Conservation (phyloP, 176 grass and related monocot species). For the Phoenix roebelenii region DNA sequence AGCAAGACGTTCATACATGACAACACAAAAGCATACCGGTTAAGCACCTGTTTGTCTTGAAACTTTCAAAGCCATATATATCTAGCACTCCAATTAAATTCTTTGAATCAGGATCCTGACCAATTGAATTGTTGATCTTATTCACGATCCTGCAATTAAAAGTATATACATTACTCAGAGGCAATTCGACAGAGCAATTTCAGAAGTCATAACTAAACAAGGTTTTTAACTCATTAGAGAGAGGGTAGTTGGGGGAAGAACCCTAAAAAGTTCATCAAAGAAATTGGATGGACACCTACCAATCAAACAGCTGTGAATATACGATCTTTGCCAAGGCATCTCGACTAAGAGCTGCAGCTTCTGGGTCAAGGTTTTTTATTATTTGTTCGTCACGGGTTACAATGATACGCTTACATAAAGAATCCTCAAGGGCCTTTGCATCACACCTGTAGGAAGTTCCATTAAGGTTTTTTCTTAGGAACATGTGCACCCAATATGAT, state of each 20-base stretch:
- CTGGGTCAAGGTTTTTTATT: conserved; percentile 65
- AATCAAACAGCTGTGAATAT: conserved; percentile 93
- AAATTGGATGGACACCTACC: conserved; percentile 35
- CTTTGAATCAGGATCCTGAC: conserved; percentile 93
- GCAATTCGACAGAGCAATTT: too few species aligned
- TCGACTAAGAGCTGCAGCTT: conserved; percentile 70
- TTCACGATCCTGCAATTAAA: conserved; percentile 72
- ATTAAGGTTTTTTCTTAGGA: too few species aligned
- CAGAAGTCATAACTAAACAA: too few species aligned
- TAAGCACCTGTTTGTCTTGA: conserved; percentile 99
- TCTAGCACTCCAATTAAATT: conserved; percentile 91
- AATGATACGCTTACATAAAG: conserved; percentile 85
- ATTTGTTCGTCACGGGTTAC: conserved; percentile 93
- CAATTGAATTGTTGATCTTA: conserved; percentile 95
- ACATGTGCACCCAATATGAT: too few species aligned
- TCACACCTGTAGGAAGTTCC: conserved; percentile 49
- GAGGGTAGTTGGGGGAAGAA: background rate
- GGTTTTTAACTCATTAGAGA: background rate
- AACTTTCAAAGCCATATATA: conserved; percentile 99
- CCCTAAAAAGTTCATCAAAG: background rate
- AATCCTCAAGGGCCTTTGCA: conserved; percentile 73
- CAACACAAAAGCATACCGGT: conserved; percentile 54
- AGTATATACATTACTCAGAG: background rate
- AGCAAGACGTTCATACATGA: too few species aligned
- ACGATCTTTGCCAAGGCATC: conserved; percentile 91